Evolutionary conservation across 2,329 filamentous ascomycete species (phyloP).

Genomic region (Fusarium graminum): DNA sequence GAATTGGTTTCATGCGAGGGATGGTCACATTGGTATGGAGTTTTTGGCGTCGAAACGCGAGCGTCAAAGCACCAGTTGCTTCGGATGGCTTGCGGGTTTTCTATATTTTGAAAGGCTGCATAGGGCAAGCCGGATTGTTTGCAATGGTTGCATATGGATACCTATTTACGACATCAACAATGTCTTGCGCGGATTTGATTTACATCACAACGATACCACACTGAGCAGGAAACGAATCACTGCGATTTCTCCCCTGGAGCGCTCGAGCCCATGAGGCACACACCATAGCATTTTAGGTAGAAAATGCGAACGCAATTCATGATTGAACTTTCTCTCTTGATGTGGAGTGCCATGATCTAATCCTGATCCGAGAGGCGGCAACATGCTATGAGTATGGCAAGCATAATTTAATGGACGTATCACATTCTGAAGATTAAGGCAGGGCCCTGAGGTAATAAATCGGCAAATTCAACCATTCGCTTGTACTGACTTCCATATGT

Average conservation of each 20-base stretch:
- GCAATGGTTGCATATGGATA: constrained; percentile 27
- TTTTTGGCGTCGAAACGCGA: constrained; percentile 39
- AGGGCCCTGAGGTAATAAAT: neutral
- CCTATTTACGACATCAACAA: constrained; percentile 25
- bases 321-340: neutral
- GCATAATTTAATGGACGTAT: neutral
- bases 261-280: neutral
- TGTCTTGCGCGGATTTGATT: constrained; percentile 38
- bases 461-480: neutral
- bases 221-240: constrained; percentile 22
- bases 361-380: neutral
- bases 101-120: constrained; percentile 27
- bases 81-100: constrained; percentile 15
- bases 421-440: neutral
- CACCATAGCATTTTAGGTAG: neutral
- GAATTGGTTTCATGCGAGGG: constrained; percentile 22
- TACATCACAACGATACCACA: constrained; percentile 45
- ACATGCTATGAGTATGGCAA: neutral
- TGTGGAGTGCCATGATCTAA: neutral
- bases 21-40: constrained; percentile 35
- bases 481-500: neutral
- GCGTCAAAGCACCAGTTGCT: constrained; percentile 26
- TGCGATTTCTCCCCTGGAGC: constrained; percentile 8
- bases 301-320: constrained; percentile 6
- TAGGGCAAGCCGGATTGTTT: constrained; percentile 33